A percentile compares a stretch with the other conserved stretches of the same genome.
phyloP scores from a whole-genome alignment of 2,329 filamentous ascomycete genomes.

The Trichoderma sp. region DNA sequence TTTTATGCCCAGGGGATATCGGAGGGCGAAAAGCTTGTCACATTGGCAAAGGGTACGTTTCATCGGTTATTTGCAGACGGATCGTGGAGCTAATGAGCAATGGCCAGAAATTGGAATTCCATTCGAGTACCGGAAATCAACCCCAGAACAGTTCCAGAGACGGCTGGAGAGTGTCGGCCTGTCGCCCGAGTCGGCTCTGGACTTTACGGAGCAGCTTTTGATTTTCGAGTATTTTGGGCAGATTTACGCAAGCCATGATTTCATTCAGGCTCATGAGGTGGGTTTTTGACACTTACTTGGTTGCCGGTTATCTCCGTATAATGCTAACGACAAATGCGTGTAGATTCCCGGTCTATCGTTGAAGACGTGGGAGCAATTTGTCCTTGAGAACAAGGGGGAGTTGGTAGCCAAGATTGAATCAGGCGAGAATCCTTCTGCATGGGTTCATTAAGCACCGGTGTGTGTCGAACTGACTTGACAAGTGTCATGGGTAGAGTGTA shows the following conservation, averaged over 20 bases:
- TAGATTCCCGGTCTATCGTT: background rate
- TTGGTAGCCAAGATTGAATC: background rate
- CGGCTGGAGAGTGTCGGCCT: background rate
- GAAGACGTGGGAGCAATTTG: background rate
- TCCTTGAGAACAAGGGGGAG: background rate
- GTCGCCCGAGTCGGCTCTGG: background rate
- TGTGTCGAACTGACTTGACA: background rate
- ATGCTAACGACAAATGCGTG: background rate
- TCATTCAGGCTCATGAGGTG: background rate
- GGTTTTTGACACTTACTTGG: background rate
- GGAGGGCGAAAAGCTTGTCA: background rate
- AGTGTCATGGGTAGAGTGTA: background rate
- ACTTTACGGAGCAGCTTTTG: background rate
- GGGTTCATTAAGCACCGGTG: background rate
- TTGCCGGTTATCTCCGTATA: background rate
- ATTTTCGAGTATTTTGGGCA: background rate
- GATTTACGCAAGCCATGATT: background rate
- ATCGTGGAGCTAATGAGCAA: background rate
- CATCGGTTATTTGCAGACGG: rapidly evolving
- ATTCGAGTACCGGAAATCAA: background rate
- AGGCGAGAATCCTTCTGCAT: background rate
- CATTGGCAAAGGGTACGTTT: background rate
- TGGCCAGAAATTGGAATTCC: background rate
- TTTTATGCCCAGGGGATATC: background rate
- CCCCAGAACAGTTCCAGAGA: background rate